These are phyloP conservation scores for Blastobotrys chiropterorum DNA, from an alignment of 805 yeast genomes.

Conservation along the genomic window DNA sequence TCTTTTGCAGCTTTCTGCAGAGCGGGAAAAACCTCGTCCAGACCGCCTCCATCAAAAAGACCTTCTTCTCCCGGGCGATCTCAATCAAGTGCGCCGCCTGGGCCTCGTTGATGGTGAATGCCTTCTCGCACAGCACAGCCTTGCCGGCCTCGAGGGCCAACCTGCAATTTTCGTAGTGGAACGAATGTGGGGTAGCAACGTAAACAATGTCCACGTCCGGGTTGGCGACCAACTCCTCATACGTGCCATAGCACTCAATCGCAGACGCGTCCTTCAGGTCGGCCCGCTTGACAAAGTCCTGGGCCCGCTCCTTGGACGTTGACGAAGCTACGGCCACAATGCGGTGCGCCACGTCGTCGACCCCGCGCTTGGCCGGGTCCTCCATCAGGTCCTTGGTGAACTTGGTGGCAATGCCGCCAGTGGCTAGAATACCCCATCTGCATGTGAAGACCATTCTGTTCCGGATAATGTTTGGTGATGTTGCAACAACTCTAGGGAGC, in stretches of 20 bases:
- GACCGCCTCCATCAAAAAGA: slow-evolving; percentile 51
- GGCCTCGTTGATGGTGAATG: slow-evolving; percentile 42
- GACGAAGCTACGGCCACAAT: slow-evolving; percentile 27
- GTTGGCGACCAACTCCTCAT: slow-evolving; percentile 41
- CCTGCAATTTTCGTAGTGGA: slow-evolving; percentile 43
- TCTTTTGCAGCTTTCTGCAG: slow-evolving; percentile 31
- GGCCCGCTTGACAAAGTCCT: slow-evolving; percentile 16
- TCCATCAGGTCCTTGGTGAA: slow-evolving; percentile 23
- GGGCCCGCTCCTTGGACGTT: slow-evolving; percentile 20
- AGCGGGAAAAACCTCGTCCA: slow-evolving; percentile 40
- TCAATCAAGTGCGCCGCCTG: slow-evolving; percentile 39
- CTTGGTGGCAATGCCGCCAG: slow-evolving; percentile 26
- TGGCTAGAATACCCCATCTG: slow-evolving; percentile 26
- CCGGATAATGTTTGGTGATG: too few relatives aligned
- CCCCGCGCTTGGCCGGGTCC: slow-evolving; percentile 21
- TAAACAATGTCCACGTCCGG: slow-evolving; percentile 44
- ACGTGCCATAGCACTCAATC: slow-evolving; percentile 25
- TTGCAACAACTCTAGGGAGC: too few relatives aligned
- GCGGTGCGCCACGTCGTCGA: slow-evolving; percentile 23
- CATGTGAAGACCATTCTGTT: slow-evolving; percentile 19
- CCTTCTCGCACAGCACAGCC: slow-evolving; percentile 52
- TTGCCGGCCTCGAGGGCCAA: slow-evolving; percentile 40
- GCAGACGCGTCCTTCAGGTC: slow-evolving; percentile 14
- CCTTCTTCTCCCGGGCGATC: slow-evolving; percentile 39
- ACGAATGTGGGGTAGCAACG: slow-evolving; percentile 49